Percentiles rank a stretch among this genome's conserved stretches.
Evolutionary conservation across 108 stramenopile species (phyloP).

Genomic region (Nannochloropsis gaditana): DNA sequence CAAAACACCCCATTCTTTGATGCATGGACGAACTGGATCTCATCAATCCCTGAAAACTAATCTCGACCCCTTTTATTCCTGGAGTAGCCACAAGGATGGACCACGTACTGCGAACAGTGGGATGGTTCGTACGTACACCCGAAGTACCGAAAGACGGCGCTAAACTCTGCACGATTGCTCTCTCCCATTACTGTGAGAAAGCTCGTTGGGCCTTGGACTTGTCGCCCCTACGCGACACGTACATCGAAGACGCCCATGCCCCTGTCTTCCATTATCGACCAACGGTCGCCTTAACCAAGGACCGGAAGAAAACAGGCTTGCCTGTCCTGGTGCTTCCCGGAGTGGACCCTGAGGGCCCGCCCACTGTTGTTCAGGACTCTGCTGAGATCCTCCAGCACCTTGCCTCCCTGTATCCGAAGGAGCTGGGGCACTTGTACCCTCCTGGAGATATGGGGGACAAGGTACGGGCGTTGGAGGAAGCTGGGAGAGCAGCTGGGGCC

Average conservation of each 20-base stretch:
- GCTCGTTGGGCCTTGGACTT: background rate
- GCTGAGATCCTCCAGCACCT: background rate
- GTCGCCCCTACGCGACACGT: background rate
- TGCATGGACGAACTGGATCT: too few relatives aligned
- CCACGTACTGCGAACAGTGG: background rate
- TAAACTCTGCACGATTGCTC: background rate
- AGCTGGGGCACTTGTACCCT: background rate
- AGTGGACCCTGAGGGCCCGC: background rate
- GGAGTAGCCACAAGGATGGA: background rate
- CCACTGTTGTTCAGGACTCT: background rate
- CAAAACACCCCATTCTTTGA: too few relatives aligned
- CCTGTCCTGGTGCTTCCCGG: background rate
- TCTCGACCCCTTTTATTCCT: too few relatives aligned
- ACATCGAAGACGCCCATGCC: background rate
- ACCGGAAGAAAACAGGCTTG: background rate
- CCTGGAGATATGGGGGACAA: background rate
- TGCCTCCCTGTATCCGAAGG: background rate
- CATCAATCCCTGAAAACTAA: too few relatives aligned
- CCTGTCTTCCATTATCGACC: background rate
- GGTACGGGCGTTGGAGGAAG: background rate
- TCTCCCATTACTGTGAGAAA: constrained; percentile 1
- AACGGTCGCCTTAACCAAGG: background rate
- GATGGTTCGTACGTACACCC: background rate
- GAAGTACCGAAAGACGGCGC: background rate
- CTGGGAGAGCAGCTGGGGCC: background rate